phyloP scores from a whole-genome alignment of 495 filamentous ascomycete genomes.

The Tetracladium marchalianum region DNA sequence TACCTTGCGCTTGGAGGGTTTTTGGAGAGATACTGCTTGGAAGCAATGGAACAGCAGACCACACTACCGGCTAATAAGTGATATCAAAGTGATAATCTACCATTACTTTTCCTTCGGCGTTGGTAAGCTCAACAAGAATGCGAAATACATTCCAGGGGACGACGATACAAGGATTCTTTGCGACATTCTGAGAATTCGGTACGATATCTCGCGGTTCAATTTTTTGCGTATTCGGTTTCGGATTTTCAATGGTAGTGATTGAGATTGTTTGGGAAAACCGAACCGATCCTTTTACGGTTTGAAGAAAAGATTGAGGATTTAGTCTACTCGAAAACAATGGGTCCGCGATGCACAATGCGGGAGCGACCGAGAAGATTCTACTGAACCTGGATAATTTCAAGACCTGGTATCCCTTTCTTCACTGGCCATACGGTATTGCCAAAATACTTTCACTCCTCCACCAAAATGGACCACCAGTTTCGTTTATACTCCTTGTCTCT shows the following conservation, averaged over 20 bases:
- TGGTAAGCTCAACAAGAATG: too few species aligned
- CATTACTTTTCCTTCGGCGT: too few species aligned
- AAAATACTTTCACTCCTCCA: slow-evolving; percentile 61
- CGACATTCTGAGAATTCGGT: slow-evolving; percentile 48
- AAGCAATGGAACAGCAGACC: background rate
- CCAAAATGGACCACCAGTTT: slow-evolving; percentile 39
- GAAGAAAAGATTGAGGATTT: slow-evolving; percentile 77
- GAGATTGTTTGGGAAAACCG: slow-evolving; percentile 45
- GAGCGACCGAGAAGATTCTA: slow-evolving; percentile 25
- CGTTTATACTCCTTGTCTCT: slow-evolving; percentile 49
- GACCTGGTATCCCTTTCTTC: slow-evolving; percentile 10
- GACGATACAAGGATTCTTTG: slow-evolving; percentile 57
- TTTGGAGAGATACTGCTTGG: slow-evolving; percentile 33
- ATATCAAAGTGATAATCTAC: too few species aligned
- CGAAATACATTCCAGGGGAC: slow-evolving; percentile 49
- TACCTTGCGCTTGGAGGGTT: slow-evolving; percentile 58
- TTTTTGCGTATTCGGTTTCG: slow-evolving; percentile 67
- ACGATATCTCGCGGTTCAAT: slow-evolving; percentile 74
- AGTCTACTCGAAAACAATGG: slow-evolving; percentile 65
- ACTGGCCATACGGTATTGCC: slow-evolving; percentile 36
- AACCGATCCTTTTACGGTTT: slow-evolving; percentile 55
- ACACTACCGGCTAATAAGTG: too few species aligned
- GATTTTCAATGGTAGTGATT: slow-evolving; percentile 69
- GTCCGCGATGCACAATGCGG: slow-evolving; percentile 29
- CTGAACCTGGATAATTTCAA: slow-evolving; percentile 13